Conservation (phyloP, 2,329 filamentous ascomycete genomes). For the Phoma sp. region DNA sequence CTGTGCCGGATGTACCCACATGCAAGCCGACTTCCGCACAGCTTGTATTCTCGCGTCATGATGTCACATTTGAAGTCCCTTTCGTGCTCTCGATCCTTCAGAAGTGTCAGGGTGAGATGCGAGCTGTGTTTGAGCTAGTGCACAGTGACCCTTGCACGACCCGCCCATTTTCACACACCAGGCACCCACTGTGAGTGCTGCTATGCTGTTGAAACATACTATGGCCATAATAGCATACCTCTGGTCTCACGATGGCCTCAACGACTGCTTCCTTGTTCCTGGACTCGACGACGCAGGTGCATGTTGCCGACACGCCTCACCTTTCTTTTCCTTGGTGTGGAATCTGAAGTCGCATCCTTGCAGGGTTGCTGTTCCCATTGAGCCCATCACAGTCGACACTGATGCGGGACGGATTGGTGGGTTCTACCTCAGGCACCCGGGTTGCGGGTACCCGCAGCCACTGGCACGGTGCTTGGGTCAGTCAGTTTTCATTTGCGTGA, state of each 20-base stretch:
- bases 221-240: conserved; percentile 20
- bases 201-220: conserved; percentile 32
- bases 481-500: conserved; percentile 9
- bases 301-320: neutral
- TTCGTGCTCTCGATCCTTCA: neutral
- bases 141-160: neutral
- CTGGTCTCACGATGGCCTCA: conserved; percentile 17
- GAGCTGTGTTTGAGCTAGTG: conserved; percentile 14
- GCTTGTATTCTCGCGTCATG: neutral
- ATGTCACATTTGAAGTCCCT: neutral
- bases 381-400: neutral
- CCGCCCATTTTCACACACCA: conserved; percentile 5
- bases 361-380: neutral
- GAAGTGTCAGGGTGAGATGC: conserved; percentile 2
- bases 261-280: neutral
- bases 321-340: neutral
- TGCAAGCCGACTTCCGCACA: neutral
- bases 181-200: conserved; percentile 16
- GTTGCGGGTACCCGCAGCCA: neutral
- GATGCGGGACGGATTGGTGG: neutral
- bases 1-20: neutral
- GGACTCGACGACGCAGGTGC: neutral
- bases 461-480: neutral
- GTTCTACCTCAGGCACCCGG: neutral
- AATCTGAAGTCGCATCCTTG: neutral